Percentiles rank a stretch among this genome's conserved stretches.
These are phyloP conservation scores for Marasmius sp. DNA, from an alignment of 1,284 basidiomycete species.

Conservation along the genomic window DNA sequence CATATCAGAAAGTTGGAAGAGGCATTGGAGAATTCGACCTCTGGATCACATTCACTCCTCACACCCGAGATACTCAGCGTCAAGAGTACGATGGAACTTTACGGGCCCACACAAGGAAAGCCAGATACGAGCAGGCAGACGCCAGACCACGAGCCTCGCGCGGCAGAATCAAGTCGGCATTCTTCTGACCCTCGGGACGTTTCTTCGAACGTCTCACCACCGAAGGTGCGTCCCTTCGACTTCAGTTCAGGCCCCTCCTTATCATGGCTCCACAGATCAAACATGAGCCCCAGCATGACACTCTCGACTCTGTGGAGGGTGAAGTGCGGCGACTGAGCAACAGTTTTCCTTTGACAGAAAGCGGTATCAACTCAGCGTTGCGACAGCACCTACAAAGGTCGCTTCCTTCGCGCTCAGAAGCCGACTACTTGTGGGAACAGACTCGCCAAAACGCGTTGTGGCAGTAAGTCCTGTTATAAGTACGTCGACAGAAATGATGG, in stretches of 20 bases:
- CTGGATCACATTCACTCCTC: constrained; percentile 57
- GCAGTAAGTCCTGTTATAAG: constrained; percentile 34
- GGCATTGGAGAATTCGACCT: constrained; percentile 39
- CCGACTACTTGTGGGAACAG: constrained; percentile 44
- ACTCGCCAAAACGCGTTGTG: constrained; percentile 49
- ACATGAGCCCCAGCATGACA: constrained; percentile 7
- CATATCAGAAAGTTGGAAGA: constrained; percentile 71
- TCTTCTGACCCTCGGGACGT: background rate
- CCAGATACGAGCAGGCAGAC: constrained; percentile 2
- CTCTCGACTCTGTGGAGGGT: constrained; percentile 27
- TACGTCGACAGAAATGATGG: constrained; percentile 32
- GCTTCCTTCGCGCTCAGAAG: constrained; percentile 36
- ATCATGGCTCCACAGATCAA: background rate
- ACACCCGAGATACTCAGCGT: constrained; percentile 55
- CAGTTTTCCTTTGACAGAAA: constrained; percentile 40
- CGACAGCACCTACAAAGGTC: constrained; percentile 37
- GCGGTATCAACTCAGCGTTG: constrained; percentile 32
- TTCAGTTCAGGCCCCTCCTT: background rate
- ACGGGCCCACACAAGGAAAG: constrained; percentile 39
- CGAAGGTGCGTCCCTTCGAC: background rate
- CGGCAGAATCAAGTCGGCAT: background rate
- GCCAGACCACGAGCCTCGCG: constrained; percentile 4
- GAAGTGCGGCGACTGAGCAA: constrained; percentile 39
- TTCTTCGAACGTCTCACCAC: background rate
- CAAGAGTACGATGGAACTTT: constrained; percentile 67